Base-by-base conservation (phyloP, 1,284 basidiomycete species). In the Inonotus hispidus region DNA sequence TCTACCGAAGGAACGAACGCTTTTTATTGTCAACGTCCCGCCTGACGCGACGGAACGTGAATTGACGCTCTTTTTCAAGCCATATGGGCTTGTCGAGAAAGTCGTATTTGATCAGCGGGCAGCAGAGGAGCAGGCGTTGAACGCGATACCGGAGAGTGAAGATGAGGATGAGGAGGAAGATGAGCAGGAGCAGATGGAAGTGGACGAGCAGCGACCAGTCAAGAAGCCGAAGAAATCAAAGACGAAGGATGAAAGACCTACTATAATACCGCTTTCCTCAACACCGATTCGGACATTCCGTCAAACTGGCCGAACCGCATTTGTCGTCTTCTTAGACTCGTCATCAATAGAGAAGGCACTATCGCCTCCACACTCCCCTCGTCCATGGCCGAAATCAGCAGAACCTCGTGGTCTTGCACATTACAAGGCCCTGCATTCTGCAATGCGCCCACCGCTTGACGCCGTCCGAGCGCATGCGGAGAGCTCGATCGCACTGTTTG, bases 21-120 rank as follows among this genome's bases (percentile, higher is more conserved):
- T 95, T 13, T 96, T 96, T 69, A 75, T 94, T 8, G 90, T 90
- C 61, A 95, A 96, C 68, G 74, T 94, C 2, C 93, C 93, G 1
- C 85, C 90, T 56, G 92, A 95, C 71, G 84, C 90, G 2, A 90
- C 89, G 0, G 88, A 90, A 66, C 79, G 88, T 53, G 90, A 92
- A 69, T 72, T 95, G 1, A 76, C 83, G 2, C 73, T 83, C 1
- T 77, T 95, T 21, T 93, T 94, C 77, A 87, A 86, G 67, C 69
- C 77, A 14, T 84, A 80, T 63, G 93, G 93, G 16, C 87, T 86
- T 0, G 80, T 95, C 13, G 93, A 95, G 73, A 79, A 76, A 59
- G 84, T 93, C 1, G 69, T 84, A 1, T 88, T 93, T 68, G 82
- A 83, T 65, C 70, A 75, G 47, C 77, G 81, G 63, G 66, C 65